phyloP scores from a whole-genome alignment of 1,284 basidiomycete species.

The Chalciporus sp. region DNA sequence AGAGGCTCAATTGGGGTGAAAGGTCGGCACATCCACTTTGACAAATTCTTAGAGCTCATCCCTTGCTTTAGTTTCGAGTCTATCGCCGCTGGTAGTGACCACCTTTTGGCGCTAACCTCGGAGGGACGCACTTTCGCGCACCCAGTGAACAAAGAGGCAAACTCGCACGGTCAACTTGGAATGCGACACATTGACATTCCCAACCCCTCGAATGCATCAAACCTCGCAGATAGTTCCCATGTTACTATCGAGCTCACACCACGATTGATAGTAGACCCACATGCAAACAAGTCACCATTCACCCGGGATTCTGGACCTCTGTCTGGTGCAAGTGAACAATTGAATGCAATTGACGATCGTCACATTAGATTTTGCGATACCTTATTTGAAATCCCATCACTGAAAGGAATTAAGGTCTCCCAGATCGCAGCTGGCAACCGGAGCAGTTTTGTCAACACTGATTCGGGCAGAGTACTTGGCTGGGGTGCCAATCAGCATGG shows the following conservation, averaged over 20 bases:
- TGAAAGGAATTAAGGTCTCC: slow-evolving; percentile 64
- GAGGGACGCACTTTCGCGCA: slow-evolving; percentile 81
- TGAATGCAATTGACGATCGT: slow-evolving; percentile 43
- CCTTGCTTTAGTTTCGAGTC: slow-evolving; percentile 58
- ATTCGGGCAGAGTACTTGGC: slow-evolving; percentile 78
- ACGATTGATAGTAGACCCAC: slow-evolving; percentile 55
- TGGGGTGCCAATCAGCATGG: slow-evolving; percentile 89
- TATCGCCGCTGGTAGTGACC: slow-evolving; percentile 77
- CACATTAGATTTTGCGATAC: slow-evolving; percentile 73
- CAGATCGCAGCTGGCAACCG: slow-evolving; percentile 78
- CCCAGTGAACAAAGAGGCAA: slow-evolving; percentile 78
- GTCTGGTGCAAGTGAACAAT: slow-evolving; percentile 34
- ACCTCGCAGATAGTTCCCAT: slow-evolving; percentile 30
- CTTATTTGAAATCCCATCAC: slow-evolving; percentile 80
- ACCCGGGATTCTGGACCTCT: slow-evolving; percentile 30
- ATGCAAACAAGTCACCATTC: slow-evolving; percentile 44
- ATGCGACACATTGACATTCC: slow-evolving; percentile 64
- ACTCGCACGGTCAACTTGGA: slow-evolving; percentile 86
- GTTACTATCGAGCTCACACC: slow-evolving; percentile 63
- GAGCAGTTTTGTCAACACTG: slow-evolving; percentile 74
- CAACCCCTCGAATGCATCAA: slow-evolving; percentile 33
- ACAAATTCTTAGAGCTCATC: slow-evolving; percentile 12
- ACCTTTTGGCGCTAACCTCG: slow-evolving; percentile 85
- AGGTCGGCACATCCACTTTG: slow-evolving; percentile 40
- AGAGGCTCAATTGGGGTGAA: slow-evolving; percentile 54